Evolutionary conservation across 192 early-diverging fungal species (phyloP).

Genomic region (Podochytrium sp.): DNA sequence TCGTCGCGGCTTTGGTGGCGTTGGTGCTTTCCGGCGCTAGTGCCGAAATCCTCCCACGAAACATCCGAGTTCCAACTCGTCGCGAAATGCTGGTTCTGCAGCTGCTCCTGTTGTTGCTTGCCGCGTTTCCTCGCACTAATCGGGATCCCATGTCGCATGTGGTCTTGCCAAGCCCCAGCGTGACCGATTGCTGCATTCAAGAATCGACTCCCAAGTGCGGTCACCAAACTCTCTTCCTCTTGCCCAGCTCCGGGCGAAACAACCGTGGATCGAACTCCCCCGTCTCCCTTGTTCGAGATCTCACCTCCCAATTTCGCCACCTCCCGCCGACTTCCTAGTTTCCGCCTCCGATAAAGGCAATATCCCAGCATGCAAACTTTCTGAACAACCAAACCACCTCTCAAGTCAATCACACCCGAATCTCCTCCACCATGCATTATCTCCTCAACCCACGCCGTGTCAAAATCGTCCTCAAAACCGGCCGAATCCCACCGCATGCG

Average conservation of each 20-base stretch:
- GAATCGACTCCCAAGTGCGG: neutral
- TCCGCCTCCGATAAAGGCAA: slow-evolving; percentile 29
- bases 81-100: neutral
- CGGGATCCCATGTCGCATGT: slow-evolving; percentile 5
- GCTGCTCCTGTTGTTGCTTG: neutral
- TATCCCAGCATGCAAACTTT: slow-evolving; percentile 48
- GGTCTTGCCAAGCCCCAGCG: slow-evolving; percentile 1
- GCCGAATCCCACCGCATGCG: slow-evolving; percentile 2
- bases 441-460: neutral
- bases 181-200: slow-evolving; percentile 1
- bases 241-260: neutral
- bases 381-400: slow-evolving; percentile 39
- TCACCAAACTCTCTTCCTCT: neutral
- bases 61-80: slow-evolving; percentile 9
- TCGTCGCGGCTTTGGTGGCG: neutral
- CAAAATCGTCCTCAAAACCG: neutral
- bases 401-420: slow-evolving; percentile 33
- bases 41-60: slow-evolving; percentile 25
- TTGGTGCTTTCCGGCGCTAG: neutral
- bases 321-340: slow-evolving; percentile 7
- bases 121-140: neutral
- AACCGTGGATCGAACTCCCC: neutral
- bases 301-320: too few species aligned
- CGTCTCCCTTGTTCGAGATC: neutral
- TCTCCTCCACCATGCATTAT: neutral